Evolutionary conservation across 129 eudicot genomes (phyloP), one percentile per base, ranked within the genome.

Genomic region (carrot (Daucus carota)): DNA sequence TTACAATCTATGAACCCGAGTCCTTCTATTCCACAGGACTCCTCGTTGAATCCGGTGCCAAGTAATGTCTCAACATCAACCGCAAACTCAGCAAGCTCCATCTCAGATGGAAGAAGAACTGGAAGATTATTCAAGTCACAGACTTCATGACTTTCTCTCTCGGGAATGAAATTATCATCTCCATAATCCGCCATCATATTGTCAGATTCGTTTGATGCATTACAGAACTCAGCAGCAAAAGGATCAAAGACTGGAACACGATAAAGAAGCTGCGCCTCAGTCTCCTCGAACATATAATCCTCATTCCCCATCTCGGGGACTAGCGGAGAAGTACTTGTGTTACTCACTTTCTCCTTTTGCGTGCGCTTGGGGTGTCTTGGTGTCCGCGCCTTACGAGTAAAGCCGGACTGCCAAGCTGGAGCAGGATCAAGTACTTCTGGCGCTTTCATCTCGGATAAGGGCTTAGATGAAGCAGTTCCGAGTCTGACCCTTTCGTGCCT

Each of bases 351-450:
- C 20, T 52, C 75, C 73, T 85, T 85, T 76, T 68, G 78, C 78
- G 71, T 11, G 46, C 67, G 24, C 80, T 87, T 87, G 41, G 76
- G 77, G 13, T 77, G 77, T 0, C 98, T 67, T 17, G 96, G 94
- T 10, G 97, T 93, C 38, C 98, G 85, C 2, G 98, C 85, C 66
- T 86, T 84, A 42, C 93, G 90, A 6, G 92, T 88, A 82, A 90
- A 83, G 66, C 98, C 96, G 0, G 85, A 87, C 71, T 87, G 96
- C 98, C 98, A 92, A 2, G 93, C 70, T n/a, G 97, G 97, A 31
- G 66, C 78, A 15, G 41, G 70, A 28, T 72, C 48, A 18, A 52
- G n/a, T n/a, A n/a, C 50, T 6, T 40, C 48, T 20, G 12, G 41
- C 12, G 70, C 13, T 40, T 68, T 67, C 1, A 57, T 41, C 43